Base-by-base conservation (phyloP, 2,329 filamentous ascomycete species). In the Arthrobotrys sphaeroides region DNA sequence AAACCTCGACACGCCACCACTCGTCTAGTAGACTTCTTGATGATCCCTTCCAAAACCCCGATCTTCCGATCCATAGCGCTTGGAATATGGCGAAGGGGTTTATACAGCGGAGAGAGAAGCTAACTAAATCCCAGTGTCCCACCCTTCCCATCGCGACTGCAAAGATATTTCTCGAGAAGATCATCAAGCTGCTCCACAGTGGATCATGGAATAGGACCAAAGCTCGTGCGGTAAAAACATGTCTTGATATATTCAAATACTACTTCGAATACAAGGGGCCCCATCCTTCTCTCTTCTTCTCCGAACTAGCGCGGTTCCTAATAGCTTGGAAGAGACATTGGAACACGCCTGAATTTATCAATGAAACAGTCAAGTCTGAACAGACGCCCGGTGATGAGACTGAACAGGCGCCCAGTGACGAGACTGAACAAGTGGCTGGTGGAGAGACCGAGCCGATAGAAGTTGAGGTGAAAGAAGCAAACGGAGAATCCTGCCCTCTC, bases 321-420 rank as follows among this genome's bases (percentile, higher is more conserved):
- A 60, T 47, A 28, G 55, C 57, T n/a, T 75, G 72, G 72, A 55
- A 62, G 38, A 33, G 20, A 7, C 59, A 75, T 40, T 75, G 64
- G 64, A 38, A 24, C 2, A 75, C n/a, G 2, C 18, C 28, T 5
- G 24, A 43, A n/a, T 66, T 61, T 33, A 28, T 18, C 12, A 24
- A 43, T 22, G n/a, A 42, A 1, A 31, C 7, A 2, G 2, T 2
- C 12, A 31, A 31, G 9, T 0, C 0, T 18, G n/a, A 20, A 5
- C 18, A 33, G 4, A 6, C 26, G 2, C n/a, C n/a, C n/a, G n/a
- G n/a, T n/a, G n/a, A n/a, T n/a, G n/a, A n/a, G n/a, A n/a, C n/a
- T n/a, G n/a, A n/a, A n/a, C n/a, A n/a, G n/a, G n/a, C n/a, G n/a
- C n/a, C n/a, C n/a, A n/a, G n/a, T n/a, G n/a, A n/a, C n/a, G n/a